Base-by-base conservation (phyloP, 257 asterid genomes). In the Nicotiana noctiflora region DNA sequence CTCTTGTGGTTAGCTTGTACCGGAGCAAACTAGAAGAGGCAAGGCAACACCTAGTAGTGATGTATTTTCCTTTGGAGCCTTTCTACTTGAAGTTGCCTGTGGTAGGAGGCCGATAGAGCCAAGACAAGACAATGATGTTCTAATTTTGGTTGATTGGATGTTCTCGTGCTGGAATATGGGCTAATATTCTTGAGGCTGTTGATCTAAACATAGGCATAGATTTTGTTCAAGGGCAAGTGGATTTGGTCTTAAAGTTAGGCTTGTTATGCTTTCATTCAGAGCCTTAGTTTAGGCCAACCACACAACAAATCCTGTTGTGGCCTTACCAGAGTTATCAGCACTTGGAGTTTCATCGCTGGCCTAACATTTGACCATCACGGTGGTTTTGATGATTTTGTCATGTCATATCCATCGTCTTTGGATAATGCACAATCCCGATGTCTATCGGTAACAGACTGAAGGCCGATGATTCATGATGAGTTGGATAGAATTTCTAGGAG, bases 1-100 rank as follows among this genome's bases (percentile, higher is more conserved):
- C 57, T 40, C 77, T 68, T 68, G 77, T 68, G 77, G 77, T 68
- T 68, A 68, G n/a, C 77, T 68, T 68, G 77, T 32, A 40, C 77
- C 77, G 19, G 77, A 68, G 6, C 77, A 40, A 40, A 68, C 57
- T 40, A 68, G 76, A 68, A 68, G 19, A 2, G 77, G 77, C 2
- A 40, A n/a, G 57, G 13, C 34, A 68, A 40, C 77, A 68, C 77
- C 77, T 40, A 68, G 77, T 68, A 40, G 32, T n/a, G 77, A 68
- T 19, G 77, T 40, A 40, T 68, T 68, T 68, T 68, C 76, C 14
- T 68, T 68, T 40, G 76, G 76, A 11, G 77, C 77, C 2, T 68
- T 68, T 68, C 12, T 68, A n/a, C 57, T 68, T 68, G 77, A 68
- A 68, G 77, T 68, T 68, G 57, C 19, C 0, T 68, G 57, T 40